Evolutionary conservation across 495 filamentous ascomycete genomes (phyloP), one percentile per base, ranked within the genome.

Genomic region (Chaetomidium leptoderma): DNA sequence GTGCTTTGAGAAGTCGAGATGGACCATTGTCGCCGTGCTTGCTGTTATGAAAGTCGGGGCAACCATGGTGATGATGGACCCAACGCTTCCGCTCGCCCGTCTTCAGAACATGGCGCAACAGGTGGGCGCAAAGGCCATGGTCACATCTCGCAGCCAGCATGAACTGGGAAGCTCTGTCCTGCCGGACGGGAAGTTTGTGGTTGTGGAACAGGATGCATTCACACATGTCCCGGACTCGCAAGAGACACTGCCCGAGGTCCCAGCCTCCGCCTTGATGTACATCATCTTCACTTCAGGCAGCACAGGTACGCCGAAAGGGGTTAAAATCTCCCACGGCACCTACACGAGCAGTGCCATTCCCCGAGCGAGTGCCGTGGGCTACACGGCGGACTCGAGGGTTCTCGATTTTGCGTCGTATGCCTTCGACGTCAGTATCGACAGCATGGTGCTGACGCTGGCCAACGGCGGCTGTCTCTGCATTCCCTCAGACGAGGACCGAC

Each of bases 361-460:
- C 1, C 53, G 58, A 6, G 53, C 60, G 6, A 30, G 16, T 14
- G 53, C 61, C 6, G 53, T 66, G 3, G 61, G 54, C 43, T 58
- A 58, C 57, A 26, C 29, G 1, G 9, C 14, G 10, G 44, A 59
- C 0, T 75, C 78, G 17, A 61, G 78, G 0, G 70, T 78, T 0
- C 65, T 87, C n/a, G 81, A 87, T 59, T 86, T 82, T 56, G 79
- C 83, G 10, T 76, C 79, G 35, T 83, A 81, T 53, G 79, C 78
- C 2, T 87, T 84, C 42, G 83, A 86, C 52, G 76, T 79, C 21
- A 79, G 78, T 46, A 68, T 85, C 16, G 57, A 76, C 8, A 83
- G 84, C 30, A 81, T 83, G 4, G 73, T 84, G 21, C 74, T 79
- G 17, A 79, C 78, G 0, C 63, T 87, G 1, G 79, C 79, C 19